Percentiles rank a stretch among this genome's conserved stretches.
Conservation (phyloP, 169 alveolate species). For the Plasmodium gonderi region DNA sequence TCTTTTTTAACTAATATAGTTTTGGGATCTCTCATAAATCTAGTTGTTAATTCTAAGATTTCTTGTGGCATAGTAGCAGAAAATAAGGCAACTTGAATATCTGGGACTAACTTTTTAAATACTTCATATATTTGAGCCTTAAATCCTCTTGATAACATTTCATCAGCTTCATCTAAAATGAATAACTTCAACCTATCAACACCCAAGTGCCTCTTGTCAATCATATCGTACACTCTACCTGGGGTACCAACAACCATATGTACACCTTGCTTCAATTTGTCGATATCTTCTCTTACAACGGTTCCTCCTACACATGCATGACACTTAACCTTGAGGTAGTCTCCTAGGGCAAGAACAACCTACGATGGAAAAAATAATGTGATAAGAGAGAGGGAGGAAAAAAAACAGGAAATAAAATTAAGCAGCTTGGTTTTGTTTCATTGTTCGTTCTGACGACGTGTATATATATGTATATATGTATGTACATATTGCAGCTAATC, state of each 20-base stretch:
- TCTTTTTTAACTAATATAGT: conserved; percentile 98
- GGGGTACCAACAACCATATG: conserved; percentile 99
- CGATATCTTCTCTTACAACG: conserved; percentile 96
- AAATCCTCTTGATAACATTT: conserved; percentile 97
- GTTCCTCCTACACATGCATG: conserved; percentile 98
- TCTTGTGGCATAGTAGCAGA: conserved; percentile 99
- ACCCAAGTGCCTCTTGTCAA: conserved; percentile 94
- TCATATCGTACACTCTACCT: conserved; percentile 98
- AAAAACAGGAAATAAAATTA: not conserved
- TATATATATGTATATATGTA: not conserved
- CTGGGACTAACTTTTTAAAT: conserved; percentile 96
- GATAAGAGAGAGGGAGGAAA: not conserved
- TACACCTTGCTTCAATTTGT: conserved; percentile 97
- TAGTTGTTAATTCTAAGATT: conserved; percentile 96
- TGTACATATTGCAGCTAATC: no score
- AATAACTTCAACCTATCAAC: conserved; percentile 96
- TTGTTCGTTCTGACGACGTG: not conserved
- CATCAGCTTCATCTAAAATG: conserved; percentile 99
- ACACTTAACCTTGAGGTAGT: conserved; percentile 93
- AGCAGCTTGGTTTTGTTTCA: no score
- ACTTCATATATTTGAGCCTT: conserved; percentile 97
- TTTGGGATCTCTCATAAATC: conserved; percentile 98
- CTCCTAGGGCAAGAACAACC: conserved; percentile 97
- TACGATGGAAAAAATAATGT: not conserved
- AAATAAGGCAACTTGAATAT: conserved; percentile 96